Conservation (phyloP, 2,329 filamentous ascomycete genomes). For the Pestalotiopsis fici region DNA sequence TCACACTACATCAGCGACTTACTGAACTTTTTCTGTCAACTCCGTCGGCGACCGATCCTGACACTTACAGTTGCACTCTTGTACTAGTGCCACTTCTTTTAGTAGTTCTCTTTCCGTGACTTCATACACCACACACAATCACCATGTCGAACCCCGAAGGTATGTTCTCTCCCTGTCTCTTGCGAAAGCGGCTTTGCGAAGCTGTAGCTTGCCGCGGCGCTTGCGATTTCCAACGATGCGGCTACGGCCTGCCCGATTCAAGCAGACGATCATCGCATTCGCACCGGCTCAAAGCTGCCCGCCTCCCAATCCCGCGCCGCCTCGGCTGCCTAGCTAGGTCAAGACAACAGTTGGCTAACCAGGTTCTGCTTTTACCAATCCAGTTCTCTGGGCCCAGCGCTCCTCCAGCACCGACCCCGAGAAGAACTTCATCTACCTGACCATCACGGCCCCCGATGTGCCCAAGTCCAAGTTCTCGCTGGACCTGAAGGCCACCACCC, state of each 20-base stretch:
- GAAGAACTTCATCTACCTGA: conserved; percentile 95
- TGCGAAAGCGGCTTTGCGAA: background rate
- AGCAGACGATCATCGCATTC: background rate
- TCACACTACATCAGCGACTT: background rate
- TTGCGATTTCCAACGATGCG: background rate
- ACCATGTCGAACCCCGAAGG: conserved; percentile 14
- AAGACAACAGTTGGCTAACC: background rate
- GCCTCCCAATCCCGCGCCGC: background rate
- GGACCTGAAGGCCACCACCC: conserved; percentile 74
- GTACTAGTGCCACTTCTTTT: background rate
- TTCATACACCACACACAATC: background rate
- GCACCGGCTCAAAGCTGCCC: background rate
- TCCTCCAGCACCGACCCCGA: conserved; percentile 76
- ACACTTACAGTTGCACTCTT: background rate
- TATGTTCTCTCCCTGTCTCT: background rate
- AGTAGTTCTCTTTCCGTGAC: background rate
- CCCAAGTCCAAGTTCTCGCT: conserved; percentile 75
- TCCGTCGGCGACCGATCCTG: background rate
- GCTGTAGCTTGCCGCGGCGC: background rate
- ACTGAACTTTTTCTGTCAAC: conserved; percentile 1
- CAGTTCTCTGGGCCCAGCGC: conserved; percentile 98
- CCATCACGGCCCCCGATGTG: conserved; percentile 86
- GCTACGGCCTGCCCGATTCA: background rate
- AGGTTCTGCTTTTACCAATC: background rate
- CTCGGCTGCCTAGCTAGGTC: background rate